Evolutionary conservation across 1,139 yeast genomes (phyloP).

Genomic region (Kurtzmaniella quercitrusa): DNA sequence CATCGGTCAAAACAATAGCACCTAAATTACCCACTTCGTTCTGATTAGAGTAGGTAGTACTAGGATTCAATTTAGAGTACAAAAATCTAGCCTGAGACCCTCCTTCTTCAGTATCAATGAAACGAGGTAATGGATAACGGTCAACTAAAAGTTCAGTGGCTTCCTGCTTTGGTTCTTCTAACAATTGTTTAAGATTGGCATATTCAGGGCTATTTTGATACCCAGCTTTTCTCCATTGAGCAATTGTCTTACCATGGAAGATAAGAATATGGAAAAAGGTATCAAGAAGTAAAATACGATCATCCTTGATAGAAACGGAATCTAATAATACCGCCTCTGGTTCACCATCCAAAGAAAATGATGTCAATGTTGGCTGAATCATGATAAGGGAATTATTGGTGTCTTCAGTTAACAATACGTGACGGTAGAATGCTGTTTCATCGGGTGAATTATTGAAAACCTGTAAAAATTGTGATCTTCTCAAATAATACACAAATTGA

Average conservation of each 20-base stretch:
- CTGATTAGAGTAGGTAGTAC: constrained; percentile 69
- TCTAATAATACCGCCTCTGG: constrained; percentile 94
- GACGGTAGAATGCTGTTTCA: constrained; percentile 97
- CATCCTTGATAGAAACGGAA: constrained; percentile 88
- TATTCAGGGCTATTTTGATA: constrained; percentile 90
- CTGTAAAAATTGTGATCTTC: constrained; percentile 94
- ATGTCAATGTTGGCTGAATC: constrained; percentile 94
- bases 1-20: constrained; percentile 91
- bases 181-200: constrained; percentile 77
- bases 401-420: constrained; percentile 86
- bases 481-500: constrained; percentile 90
- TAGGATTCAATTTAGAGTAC: constrained; percentile 89
- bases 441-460: constrained; percentile 98
- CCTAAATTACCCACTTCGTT: constrained; percentile 50
- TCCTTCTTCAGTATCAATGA: constrained; percentile 94
- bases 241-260: constrained; percentile 91
- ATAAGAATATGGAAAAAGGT: constrained; percentile 95
- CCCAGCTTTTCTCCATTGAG: constrained; percentile 95
- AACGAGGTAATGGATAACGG: constrained; percentile 95
- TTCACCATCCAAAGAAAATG: constrained; percentile 73
- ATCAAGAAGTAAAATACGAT: constrained; percentile 80
- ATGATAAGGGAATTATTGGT: constrained; percentile 89
- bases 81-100: constrained; percentile 98
- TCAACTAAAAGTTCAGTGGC: constrained; percentile 89
- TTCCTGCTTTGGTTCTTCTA: constrained; percentile 87